Evolutionary conservation across 2,329 filamentous ascomycete species (phyloP), one percentile per base, ranked within the genome.

Genomic region (Colletotrichum higginsianum): DNA sequence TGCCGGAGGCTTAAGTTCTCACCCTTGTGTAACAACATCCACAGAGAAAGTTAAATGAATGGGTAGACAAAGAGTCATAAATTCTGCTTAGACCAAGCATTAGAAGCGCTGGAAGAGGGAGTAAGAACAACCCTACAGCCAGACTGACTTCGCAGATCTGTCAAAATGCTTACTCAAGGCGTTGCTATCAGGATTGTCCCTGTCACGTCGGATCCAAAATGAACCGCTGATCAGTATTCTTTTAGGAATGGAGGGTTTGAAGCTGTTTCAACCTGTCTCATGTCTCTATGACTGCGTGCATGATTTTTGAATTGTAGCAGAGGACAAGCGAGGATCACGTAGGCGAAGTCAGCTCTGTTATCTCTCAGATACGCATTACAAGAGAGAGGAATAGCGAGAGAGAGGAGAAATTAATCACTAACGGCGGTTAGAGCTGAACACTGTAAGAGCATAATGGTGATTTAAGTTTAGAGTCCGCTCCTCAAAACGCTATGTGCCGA

Each of bases 391-490:
- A 30, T 30, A 30, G 30, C 8, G 5, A 30, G 30, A 26, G 30
- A 49, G 12, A 44, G 5, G 16, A 38, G 46, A 35, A 63, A 62
- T 68, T 5, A 49, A 61, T 68, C 23, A 52, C 52, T 62, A 52
- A 67, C 57, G 46, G 46, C 38, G 64, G 63, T 63, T 44, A 52
- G 60, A 71, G 64, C 58, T 63, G 58, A 58, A 53, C 38, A 16
- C 15, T 8, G 67, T 68, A 46, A 40, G 52, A 62, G 52, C 53
- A 71, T 68, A 68, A 58, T 71, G 65, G 68, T 7, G 64, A 35
- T 6, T 21, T 11, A 6, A 7, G 30, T 30, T 30, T 30, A 30
- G 30, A 30, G 30, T 30, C 30, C 7, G 30, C 30, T 30, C 30
- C 30, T 30, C 30, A 30, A 30, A 30, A 30, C 7, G 30, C 8